Evolutionary conservation across 2,329 filamentous ascomycete genomes (phyloP), one percentile per base, ranked within the genome.

Genomic region (Fusarium subtropicale): DNA sequence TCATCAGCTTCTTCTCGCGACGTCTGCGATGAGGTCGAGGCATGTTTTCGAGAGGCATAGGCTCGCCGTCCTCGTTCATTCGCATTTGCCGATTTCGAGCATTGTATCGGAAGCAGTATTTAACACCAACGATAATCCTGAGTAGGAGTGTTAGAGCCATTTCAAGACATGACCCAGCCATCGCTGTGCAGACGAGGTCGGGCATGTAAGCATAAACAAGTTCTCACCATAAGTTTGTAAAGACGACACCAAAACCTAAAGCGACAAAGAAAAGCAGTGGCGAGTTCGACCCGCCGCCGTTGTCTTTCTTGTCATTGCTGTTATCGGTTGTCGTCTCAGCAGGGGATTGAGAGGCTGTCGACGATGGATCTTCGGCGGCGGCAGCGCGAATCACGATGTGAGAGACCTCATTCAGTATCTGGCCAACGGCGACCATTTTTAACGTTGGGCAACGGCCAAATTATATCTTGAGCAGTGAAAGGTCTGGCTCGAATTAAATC

Each of bases 51-150:
- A 99, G 84, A 67, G 94, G 94, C 76, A 99, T 97, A 18, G 92
- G 92, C 68, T 97, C 94, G 77, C 92, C 92, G 71, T 94, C 92
- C 74, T 94, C 92, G 70, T 84, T 92, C 83, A 81, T 87, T 83
- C 93, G 90, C 75, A 93, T 83, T 65, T 91, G 90, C 53, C 96
- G 91, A 77, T 97, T 97, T 62, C 96, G 91, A 73, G 96, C 94
- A 80, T 98, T 98, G 80, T 99, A 98, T 74, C 96, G 88, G 81
- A 99, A 99, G 82, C 96, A 99, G 81, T 99, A 99, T 83, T 99
- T 99, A 66, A 99, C 96, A 73, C 96, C 96, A 65, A 99, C 96
- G 74, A 99, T 99, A 76, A 99, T 99, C 96, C 96, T 99, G 55
- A 13, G 70, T 79, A 72, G 79, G 72, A 31, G 63, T 65, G 61